Evolutionary conservation across 2,329 filamentous ascomycete genomes (phyloP).

Genomic region (Aspergillus sp.): DNA sequence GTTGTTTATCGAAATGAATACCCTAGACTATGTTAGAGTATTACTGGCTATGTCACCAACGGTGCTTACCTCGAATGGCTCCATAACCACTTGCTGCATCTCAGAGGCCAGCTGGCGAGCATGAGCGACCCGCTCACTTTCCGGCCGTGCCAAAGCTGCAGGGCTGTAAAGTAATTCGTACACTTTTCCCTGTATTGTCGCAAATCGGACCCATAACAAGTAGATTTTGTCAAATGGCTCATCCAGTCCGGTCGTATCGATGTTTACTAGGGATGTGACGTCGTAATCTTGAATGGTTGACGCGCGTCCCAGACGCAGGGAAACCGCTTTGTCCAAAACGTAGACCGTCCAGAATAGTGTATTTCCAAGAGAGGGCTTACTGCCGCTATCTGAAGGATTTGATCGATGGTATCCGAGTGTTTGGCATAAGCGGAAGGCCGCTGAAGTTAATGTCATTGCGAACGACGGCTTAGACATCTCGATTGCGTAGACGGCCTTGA

Average conservation of each 20-base stretch:
- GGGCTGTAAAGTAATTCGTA: constrained; percentile 60
- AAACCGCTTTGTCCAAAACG: constrained; percentile 60
- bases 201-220: constrained; percentile 57
- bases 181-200: constrained; percentile 60
- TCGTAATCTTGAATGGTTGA: constrained; percentile 63
- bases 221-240: constrained; percentile 52
- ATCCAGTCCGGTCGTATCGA: constrained; percentile 14
- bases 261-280: constrained; percentile 50
- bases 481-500: constrained; percentile 61
- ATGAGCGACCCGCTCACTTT: constrained; percentile 29
- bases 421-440: constrained; percentile 62
- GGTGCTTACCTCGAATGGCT: constrained; percentile 32
- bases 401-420: constrained; percentile 61
- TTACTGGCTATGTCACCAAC: not conserved
- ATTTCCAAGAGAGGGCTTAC: constrained; percentile 33
- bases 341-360: constrained; percentile 62
- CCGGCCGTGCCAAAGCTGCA: constrained; percentile 30
- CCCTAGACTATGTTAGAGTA: constrained; percentile 11
- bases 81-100: constrained; percentile 31
- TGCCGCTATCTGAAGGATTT: constrained; percentile 31
- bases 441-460: constrained; percentile 64
- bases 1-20: constrained; percentile 9
- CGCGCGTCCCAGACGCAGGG: constrained; percentile 61
- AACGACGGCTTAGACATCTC: constrained; percentile 64
- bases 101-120: constrained; percentile 32